Conservation (phyloP, 805 yeast species). For the Nakazawaea anatomiae region DNA sequence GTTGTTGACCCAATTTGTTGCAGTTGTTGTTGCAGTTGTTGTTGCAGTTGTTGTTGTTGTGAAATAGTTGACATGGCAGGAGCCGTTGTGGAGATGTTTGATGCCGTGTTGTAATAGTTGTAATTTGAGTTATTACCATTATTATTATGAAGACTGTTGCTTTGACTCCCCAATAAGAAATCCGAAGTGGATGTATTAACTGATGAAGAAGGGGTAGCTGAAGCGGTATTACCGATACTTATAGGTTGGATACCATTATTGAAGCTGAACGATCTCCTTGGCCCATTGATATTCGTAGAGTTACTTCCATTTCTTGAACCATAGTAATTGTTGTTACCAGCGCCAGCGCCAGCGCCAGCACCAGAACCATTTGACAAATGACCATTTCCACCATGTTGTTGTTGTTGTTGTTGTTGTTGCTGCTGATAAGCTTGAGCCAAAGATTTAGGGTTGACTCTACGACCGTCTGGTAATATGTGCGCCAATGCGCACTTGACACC, state of each 20-base stretch:
- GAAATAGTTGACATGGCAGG: constrained; percentile 8
- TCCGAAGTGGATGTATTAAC: neutral
- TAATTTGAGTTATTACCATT: neutral
- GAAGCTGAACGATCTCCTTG: constrained; percentile 1
- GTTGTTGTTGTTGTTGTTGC: constrained; percentile 13
- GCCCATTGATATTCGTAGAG: neutral
- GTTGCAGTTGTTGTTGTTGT: constrained; percentile 17
- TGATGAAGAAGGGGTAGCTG: neutral
- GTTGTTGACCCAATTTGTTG: neutral
- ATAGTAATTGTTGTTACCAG: too few species aligned
- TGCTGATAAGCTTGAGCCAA: constrained; percentile 25
- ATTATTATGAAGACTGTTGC: neutral
- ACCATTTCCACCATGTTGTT: neutral
- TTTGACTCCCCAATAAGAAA: constrained; percentile 8
- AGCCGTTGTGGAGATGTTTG: constrained; percentile 14
- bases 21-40: neutral
- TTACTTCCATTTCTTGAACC: neutral
- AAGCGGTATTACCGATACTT: neutral
- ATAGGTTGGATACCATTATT: constrained; percentile 2
- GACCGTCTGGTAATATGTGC: constrained; percentile 84
- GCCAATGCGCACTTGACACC: constrained; percentile 94
- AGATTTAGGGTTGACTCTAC: constrained; percentile 57
- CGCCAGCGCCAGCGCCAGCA: neutral
- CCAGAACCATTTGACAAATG: neutral
- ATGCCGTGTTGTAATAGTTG: constrained; percentile 7